phyloP scores from a whole-genome alignment of 2,329 filamentous ascomycete genomes.

The Claviceps spartinae region DNA sequence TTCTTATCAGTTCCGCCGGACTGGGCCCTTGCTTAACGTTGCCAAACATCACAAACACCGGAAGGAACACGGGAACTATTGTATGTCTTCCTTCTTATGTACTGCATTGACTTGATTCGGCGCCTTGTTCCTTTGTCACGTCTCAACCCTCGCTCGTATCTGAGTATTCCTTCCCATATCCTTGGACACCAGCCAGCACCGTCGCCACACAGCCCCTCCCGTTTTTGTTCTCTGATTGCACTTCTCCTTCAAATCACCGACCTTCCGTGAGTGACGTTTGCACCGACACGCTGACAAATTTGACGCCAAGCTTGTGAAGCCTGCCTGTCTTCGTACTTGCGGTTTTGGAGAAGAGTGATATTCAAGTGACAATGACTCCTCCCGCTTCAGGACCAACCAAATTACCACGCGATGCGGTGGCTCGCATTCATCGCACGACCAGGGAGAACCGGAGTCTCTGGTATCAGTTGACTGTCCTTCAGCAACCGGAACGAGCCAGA shows the following conservation, averaged over 20 bases:
- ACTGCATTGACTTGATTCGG: neutral
- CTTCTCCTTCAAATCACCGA: neutral
- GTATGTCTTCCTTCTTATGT: neutral
- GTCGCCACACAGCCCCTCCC: too few species aligned
- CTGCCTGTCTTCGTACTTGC: neutral
- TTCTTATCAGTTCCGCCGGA: neutral
- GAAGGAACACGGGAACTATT: neutral
- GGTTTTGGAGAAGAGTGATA: neutral
- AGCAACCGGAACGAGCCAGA: slow-evolving; percentile 86
- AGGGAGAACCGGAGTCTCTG: slow-evolving; percentile 64
- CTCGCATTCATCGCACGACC: slow-evolving; percentile 41
- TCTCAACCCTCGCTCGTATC: neutral
- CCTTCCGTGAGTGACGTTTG: neutral
- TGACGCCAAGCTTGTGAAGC: neutral
- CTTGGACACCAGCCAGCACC: neutral
- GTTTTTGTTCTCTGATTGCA: neutral
- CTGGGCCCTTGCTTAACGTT: too few species aligned
- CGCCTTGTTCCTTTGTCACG: neutral
- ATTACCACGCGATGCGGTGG: slow-evolving; percentile 22
- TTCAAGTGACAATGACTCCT: slow-evolving; percentile 20
- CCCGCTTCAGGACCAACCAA: slow-evolving; percentile 15
- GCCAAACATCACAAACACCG: too few species aligned
- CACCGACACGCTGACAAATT: neutral
- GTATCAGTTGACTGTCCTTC: slow-evolving; percentile 75
- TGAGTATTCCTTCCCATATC: neutral